These are phyloP conservation scores for Cystobasidium onofrii DNA, from an alignment of 768 basidiomycete species.

Conservation along the genomic window DNA sequence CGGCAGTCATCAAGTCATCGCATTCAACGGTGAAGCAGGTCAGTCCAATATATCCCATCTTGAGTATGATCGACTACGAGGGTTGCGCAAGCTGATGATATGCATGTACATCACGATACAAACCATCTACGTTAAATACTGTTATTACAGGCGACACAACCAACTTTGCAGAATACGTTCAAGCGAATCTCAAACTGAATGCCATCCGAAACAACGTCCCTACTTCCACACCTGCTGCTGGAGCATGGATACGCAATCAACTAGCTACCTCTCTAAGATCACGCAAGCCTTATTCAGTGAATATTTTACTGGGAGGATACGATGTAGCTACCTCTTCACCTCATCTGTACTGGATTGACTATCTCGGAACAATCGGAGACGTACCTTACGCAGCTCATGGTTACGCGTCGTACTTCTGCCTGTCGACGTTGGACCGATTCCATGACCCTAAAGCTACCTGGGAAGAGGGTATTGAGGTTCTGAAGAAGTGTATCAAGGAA, in stretches of 20 bases:
- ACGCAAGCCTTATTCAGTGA: constrained; percentile 77
- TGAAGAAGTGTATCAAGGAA: constrained; percentile 80
- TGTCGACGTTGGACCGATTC: constrained; percentile 87
- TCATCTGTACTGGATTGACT: constrained; percentile 90
- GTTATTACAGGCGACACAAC: constrained; percentile 90
- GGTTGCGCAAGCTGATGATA: background rate
- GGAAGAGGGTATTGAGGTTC: constrained; percentile 73
- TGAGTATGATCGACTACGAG: constrained; percentile 5
- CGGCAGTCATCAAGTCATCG: constrained; percentile 85
- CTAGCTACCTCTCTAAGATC: constrained; percentile 84
- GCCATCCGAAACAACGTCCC: constrained; percentile 88
- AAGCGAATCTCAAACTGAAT: constrained; percentile 89
- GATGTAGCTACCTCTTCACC: constrained; percentile 63
- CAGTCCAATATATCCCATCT: constrained; percentile 40
- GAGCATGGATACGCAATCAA: constrained; percentile 86
- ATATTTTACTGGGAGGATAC: constrained; percentile 85
- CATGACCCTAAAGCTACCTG: constrained; percentile 77
- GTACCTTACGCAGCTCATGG: constrained; percentile 94
- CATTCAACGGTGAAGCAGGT: constrained; percentile 90
- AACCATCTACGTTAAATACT: background rate
- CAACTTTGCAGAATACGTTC: constrained; percentile 91
- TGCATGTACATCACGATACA: too few species aligned
- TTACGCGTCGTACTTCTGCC: constrained; percentile 82
- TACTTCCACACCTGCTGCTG: constrained; percentile 80
- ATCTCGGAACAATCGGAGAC: constrained; percentile 76